Conservation (phyloP, 768 basidiomycete species). For the Russula earlei region DNA sequence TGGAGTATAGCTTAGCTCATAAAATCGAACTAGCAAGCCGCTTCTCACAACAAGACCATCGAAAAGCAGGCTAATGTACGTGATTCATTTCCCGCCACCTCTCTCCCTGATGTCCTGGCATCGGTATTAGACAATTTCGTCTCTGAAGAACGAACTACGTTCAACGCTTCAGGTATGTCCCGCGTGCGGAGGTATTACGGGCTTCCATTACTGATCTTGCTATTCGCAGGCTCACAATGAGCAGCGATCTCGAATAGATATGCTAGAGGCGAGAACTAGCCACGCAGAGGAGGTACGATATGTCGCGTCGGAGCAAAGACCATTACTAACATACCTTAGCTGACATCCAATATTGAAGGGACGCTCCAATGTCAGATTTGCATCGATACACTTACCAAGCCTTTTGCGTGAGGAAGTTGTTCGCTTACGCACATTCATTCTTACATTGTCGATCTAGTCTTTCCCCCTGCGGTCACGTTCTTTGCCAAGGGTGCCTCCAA, state of each 20-base stretch:
- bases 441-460: slow-evolving; percentile 33
- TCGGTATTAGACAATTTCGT: slow-evolving; percentile 40
- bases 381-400: slow-evolving; percentile 56
- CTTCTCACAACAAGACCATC: slow-evolving; percentile 39
- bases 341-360: slow-evolving; percentile 46
- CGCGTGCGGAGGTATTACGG: background rate
- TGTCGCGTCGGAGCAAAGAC: background rate
- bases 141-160: slow-evolving; percentile 37
- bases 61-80: slow-evolving; percentile 48
- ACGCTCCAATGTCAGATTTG: slow-evolving; percentile 69
- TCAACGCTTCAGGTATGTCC: slow-evolving; percentile 31
- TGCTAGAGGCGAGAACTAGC: slow-evolving; percentile 36
- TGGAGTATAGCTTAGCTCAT: background rate
- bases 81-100: background rate
- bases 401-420: slow-evolving; percentile 47
- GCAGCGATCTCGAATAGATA: slow-evolving; percentile 36
- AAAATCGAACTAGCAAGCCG: slow-evolving; percentile 25
- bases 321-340: slow-evolving; percentile 27
- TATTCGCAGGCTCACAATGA: slow-evolving; percentile 35
- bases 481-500: slow-evolving; percentile 63
- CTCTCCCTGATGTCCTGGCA: background rate
- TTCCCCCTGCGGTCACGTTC: slow-evolving; percentile 69
- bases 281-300: slow-evolving; percentile 49
- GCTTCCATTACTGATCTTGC: background rate
- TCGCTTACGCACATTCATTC: background rate